These are phyloP conservation scores for Alternaria novae-zelandiae DNA, from an alignment of 2,329 filamentous ascomycete species.

Conservation along the genomic window DNA sequence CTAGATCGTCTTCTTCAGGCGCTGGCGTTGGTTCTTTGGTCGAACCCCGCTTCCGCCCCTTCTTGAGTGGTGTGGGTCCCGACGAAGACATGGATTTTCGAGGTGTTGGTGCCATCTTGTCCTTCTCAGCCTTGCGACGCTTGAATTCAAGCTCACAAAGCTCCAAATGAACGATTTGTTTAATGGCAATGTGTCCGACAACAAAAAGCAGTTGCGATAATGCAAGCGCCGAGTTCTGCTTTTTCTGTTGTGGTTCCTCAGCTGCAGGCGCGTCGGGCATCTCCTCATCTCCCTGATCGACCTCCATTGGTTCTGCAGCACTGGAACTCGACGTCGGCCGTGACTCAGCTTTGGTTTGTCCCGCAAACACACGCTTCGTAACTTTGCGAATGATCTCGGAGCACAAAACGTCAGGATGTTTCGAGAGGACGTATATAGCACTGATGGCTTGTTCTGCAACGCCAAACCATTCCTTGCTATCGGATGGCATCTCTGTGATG, in stretches of 20 bases:
- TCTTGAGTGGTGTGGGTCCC: conserved; percentile 46
- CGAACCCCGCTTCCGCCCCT: conserved; percentile 50
- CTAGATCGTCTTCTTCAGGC: conserved; percentile 81
- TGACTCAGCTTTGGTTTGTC: conserved; percentile 52
- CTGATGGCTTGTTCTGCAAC: conserved; percentile 95
- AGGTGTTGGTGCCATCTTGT: conserved; percentile 61
- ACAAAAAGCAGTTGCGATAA: conserved; percentile 93
- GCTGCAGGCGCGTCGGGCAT: conserved; percentile 27
- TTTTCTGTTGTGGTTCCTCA: conserved; percentile 45
- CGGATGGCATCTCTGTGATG: conserved; percentile 83
- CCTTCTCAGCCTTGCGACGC: conserved; percentile 88
- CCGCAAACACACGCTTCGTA: conserved; percentile 79
- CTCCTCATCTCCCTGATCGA: conserved; percentile 20
- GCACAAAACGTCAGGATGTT: conserved; percentile 91
- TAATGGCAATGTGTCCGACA: conserved; percentile 95
- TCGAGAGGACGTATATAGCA: conserved; percentile 92
- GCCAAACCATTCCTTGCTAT: conserved; percentile 92
- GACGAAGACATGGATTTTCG: conserved; percentile 40
- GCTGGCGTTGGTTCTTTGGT: conserved; percentile 53
- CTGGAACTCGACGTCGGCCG: conserved; percentile 42
- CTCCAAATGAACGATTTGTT: conserved; percentile 98
- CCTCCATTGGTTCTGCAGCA: conserved; percentile 32
- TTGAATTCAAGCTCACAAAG: conserved; percentile 99
- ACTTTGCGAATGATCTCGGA: conserved; percentile 89
- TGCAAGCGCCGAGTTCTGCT: conserved; percentile 73